Evolutionary conservation across 176 grass and related monocot species (phyloP).

Genomic region (Phoenix roebelenii): DNA sequence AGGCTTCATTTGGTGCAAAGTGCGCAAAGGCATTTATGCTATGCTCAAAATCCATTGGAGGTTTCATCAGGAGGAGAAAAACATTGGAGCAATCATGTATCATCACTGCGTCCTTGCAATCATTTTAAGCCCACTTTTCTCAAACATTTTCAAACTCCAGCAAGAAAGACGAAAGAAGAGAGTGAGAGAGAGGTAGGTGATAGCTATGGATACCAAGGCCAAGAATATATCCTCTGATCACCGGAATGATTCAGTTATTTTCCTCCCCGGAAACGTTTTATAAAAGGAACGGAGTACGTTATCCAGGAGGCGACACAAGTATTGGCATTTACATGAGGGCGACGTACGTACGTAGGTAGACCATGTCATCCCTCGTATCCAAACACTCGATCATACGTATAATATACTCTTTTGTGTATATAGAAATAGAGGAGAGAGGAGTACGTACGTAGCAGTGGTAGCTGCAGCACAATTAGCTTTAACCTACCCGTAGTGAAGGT

Average conservation of each 20-base stretch:
- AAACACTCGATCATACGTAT: too few relatives aligned
- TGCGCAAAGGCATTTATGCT: too few relatives aligned
- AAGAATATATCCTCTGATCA: neutral
- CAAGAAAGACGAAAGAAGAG: too few relatives aligned
- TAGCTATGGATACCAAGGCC: neutral
- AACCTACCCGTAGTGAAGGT: neutral
- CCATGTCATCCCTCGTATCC: too few relatives aligned
- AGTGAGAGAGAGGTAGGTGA: neutral
- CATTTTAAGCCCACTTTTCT: neutral
- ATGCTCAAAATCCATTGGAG: too few relatives aligned
- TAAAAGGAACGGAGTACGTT: neutral
- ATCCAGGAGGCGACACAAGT: neutral
- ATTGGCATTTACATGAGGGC: neutral
- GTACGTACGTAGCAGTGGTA: neutral
- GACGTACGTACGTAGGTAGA: too few relatives aligned
- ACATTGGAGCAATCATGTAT: neutral
- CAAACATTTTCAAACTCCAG: neutral
- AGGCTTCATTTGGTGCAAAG: too few relatives aligned
- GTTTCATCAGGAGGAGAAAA: too few relatives aligned
- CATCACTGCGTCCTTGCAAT: neutral
- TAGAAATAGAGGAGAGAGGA: too few relatives aligned
- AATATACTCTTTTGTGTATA: too few relatives aligned
- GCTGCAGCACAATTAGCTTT: neutral
- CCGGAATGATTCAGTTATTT: too few relatives aligned
- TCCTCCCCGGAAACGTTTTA: neutral